phyloP scores from a whole-genome alignment of 2,329 filamentous ascomycete genomes.

The Trichoderma semiorbis region DNA sequence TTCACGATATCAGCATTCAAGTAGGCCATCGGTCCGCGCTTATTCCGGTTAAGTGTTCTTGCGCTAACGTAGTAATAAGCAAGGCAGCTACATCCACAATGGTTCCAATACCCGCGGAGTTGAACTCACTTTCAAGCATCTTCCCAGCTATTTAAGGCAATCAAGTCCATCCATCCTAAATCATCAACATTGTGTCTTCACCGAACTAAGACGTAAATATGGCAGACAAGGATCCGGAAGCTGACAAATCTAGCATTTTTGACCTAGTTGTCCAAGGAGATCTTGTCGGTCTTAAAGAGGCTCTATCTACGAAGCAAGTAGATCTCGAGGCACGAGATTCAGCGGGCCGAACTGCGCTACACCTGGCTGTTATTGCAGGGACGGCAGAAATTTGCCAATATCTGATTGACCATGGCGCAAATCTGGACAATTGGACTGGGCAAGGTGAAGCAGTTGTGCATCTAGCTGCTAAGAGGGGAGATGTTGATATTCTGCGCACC shows the following conservation, averaged over 20 bases:
- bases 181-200: neutral
- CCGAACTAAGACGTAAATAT: neutral
- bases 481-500: neutral
- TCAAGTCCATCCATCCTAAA: neutral
- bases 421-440: neutral
- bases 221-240: neutral
- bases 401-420: neutral
- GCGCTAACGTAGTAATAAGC: neutral
- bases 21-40: neutral
- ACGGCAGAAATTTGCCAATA: neutral
- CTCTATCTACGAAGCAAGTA: neutral
- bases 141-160: neutral
- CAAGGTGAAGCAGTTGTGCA: conserved; percentile 4
- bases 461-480: neutral
- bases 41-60: neutral
- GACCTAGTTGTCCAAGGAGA: neutral
- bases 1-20: neutral
- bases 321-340: neutral
- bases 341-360: neutral
- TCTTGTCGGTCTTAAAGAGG: neutral
- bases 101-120: neutral
- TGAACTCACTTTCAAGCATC: too few relatives aligned
- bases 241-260: neutral
- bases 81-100: neutral
- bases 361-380: neutral